Base-by-base conservation (phyloP, 345 rosid genomes). In the Linum tenue region DNA sequence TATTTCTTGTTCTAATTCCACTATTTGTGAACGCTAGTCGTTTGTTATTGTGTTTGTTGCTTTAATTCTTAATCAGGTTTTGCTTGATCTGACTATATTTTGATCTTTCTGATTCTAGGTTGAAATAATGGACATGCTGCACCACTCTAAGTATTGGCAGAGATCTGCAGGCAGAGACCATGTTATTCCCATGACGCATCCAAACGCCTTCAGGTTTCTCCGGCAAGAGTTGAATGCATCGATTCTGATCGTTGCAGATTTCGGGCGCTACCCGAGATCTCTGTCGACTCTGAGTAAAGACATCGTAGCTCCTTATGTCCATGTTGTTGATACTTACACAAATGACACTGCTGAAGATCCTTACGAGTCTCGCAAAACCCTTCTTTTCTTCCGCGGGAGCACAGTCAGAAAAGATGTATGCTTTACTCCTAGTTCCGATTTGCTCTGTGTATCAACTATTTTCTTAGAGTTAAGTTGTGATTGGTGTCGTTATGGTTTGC, bases 201-300 rank as follows among this genome's bases (percentile, higher is more conserved):
- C 99, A n/a, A 94, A 94, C 78, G 99, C 99, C 65, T 90, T 94
- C 76, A 84, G 99, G 80, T 94, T 90, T 81, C 88, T 83, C 36
- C 83, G 97, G 70, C 84, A 84, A 65, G 76, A 82, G 80, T 80
- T 86, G 79, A 94, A 94, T 55, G 92, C 96, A 40, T 88, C 97
- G 35, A 83, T 94, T 71, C 87, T 94, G 53, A 63, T 94, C 66
- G 89, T 94, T 77, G 95, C 78, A 68, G 99, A 94, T 78, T 94
- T 94, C 60, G 97, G 95, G 65, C 96, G 97, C 53, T 85, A 81
- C 64, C 80, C 95, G 3, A 83, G 17, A 76, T 79, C 74, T 69
- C 58, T 88, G 83, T 86, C 99, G 57, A 84, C 83, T 73, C 75
- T 94, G n/a, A 83, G 74, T 63, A 94, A 94, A 78, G 99, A 90